phyloP scores from a whole-genome alignment of 495 filamentous ascomycete genomes.

The Penicillium psychrofluorescens region DNA sequence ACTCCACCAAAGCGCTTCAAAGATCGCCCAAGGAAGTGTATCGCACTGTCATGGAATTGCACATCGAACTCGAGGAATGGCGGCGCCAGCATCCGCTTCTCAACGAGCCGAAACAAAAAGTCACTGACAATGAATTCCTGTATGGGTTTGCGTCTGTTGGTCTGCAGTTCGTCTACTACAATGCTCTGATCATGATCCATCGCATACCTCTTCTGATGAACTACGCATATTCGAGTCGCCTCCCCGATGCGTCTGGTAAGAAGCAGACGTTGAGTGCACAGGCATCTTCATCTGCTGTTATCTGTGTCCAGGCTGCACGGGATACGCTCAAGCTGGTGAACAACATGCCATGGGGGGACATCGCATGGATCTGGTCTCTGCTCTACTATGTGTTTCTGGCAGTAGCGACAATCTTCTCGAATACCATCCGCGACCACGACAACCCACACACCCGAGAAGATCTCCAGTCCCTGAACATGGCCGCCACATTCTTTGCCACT shows the following conservation, averaged over 20 bases:
- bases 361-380: slow-evolving; percentile 88
- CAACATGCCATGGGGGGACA: slow-evolving; percentile 90
- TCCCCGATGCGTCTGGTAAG: no score
- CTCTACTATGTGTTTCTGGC: slow-evolving; percentile 93
- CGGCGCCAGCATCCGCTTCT: slow-evolving; percentile 70
- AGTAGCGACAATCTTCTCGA: slow-evolving; percentile 87
- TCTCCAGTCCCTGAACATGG: slow-evolving; percentile 75
- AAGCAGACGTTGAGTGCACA: not conserved
- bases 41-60: slow-evolving; percentile 80
- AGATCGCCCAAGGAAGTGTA: slow-evolving; percentile 79
- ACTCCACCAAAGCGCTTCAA: slow-evolving; percentile 77
- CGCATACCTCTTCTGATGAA: slow-evolving; percentile 91
- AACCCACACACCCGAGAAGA: slow-evolving; percentile 76
- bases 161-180: slow-evolving; percentile 90
- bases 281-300: slow-evolving; percentile 55
- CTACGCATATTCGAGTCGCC: slow-evolving; percentile 29
- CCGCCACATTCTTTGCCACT: slow-evolving; percentile 76
- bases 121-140: slow-evolving; percentile 74
- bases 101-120: slow-evolving; percentile 73
- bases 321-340: slow-evolving; percentile 86
- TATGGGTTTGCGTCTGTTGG: slow-evolving; percentile 82
- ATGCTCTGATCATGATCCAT: slow-evolving; percentile 91
- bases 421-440: slow-evolving; percentile 82
- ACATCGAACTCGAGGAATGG: slow-evolving; percentile 85
- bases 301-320: slow-evolving; percentile 82